phyloP scores from a whole-genome alignment of 176 grass and related monocot species.

The Eleusine coracana region DNA sequence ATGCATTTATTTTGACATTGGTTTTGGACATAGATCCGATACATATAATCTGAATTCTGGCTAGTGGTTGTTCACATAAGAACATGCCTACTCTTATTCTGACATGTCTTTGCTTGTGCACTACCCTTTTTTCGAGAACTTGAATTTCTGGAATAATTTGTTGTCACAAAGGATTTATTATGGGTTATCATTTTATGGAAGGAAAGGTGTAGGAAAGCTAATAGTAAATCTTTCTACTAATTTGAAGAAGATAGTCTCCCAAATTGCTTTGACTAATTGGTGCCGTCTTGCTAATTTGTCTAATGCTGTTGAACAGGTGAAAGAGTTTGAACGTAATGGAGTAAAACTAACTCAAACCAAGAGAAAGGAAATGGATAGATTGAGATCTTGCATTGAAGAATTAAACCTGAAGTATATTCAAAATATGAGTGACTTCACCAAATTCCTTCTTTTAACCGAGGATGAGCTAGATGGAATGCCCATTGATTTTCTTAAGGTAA shows the following conservation, averaged over 20 bases:
- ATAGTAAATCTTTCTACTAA: neutral
- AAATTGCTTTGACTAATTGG: slow-evolving; percentile 22
- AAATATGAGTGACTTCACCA: slow-evolving; percentile 69
- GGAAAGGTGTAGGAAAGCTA: slow-evolving; percentile 16
- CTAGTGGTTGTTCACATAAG: slow-evolving; percentile 11
- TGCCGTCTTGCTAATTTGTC: slow-evolving; percentile 45
- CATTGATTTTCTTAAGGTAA: slow-evolving; percentile 81
- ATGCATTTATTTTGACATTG: slow-evolving; percentile 13
- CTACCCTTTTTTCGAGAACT: slow-evolving; percentile 7
- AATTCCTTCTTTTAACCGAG: slow-evolving; percentile 69
- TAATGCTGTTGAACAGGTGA: slow-evolving; percentile 76
- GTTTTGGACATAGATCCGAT: neutral
- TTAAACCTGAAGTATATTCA: slow-evolving; percentile 83
- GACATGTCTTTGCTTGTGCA: neutral
- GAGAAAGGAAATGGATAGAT: slow-evolving; percentile 80
- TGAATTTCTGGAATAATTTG: slow-evolving; percentile 24
- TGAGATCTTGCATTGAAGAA: slow-evolving; percentile 71
- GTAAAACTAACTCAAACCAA: slow-evolving; percentile 70
- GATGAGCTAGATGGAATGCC: slow-evolving; percentile 88
- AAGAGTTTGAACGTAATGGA: slow-evolving; percentile 89
- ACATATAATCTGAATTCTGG: neutral
- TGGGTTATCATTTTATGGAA: neutral
- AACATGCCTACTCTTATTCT: slow-evolving; percentile 16
- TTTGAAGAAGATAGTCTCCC: neutral
- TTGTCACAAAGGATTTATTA: slow-evolving; percentile 14